phyloP scores from a whole-genome alignment of 768 basidiomycete species.

The Russula earlei region DNA sequence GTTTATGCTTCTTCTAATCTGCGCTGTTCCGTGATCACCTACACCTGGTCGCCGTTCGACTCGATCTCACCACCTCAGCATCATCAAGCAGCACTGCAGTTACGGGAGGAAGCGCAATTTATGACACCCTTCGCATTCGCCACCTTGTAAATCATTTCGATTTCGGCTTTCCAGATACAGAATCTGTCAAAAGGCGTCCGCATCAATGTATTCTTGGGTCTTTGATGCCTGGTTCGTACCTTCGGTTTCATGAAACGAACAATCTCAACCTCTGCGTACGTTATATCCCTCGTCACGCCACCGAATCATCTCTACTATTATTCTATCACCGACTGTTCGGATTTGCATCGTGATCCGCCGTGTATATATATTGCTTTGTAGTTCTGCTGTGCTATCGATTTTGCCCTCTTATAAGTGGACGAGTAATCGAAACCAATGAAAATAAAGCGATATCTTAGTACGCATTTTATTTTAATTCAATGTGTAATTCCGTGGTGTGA shows the following conservation, averaged over 20 bases:
- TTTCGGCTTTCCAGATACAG: background rate
- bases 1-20: conserved; percentile 27
- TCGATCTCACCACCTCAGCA: conserved; percentile 4
- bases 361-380: conserved; percentile 19
- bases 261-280: conserved; percentile 12
- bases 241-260: conserved; percentile 13
- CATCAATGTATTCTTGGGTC: conserved; percentile 8
- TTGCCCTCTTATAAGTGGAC: background rate
- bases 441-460: too few species aligned
- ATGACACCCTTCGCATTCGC: conserved; percentile 1
- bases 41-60: conserved; percentile 2
- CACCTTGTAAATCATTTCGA: background rate
- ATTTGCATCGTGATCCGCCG: conserved; percentile 6
- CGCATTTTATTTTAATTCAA: too few species aligned
- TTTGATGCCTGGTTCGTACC: conserved; percentile 15
- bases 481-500: too few species aligned
- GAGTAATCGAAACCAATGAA: background rate
- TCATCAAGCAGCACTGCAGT: background rate
- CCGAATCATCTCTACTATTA: conserved; percentile 5
- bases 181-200: background rate
- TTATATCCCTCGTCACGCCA: conserved; percentile 5
- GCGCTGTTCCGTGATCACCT: conserved; percentile 9
- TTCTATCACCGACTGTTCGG: conserved; percentile 1
- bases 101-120: conserved; percentile 1
- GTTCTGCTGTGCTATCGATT: background rate